Percentiles rank a stretch among this genome's conserved stretches.
phyloP scores from a whole-genome alignment of 148 eudicot genomes.

The Cornus kousa region DNA sequence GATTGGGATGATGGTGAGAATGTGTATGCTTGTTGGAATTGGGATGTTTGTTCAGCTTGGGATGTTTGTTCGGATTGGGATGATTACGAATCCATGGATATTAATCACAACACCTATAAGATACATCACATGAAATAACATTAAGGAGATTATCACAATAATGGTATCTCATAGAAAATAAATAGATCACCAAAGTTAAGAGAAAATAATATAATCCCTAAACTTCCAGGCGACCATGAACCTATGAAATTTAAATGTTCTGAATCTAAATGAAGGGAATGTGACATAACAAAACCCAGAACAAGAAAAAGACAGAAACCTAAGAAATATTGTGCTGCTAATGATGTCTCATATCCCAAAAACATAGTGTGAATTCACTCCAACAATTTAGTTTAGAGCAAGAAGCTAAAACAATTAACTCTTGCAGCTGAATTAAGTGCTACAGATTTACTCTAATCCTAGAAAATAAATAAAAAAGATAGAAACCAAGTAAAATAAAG shows the following conservation, averaged over 20 bases:
- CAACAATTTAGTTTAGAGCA: neutral
- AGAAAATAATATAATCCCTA: too few species aligned
- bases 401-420: neutral
- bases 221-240: too few species aligned
- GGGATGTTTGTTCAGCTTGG: too few species aligned
- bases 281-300: neutral
- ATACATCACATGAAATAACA: too few species aligned
- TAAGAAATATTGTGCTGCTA: neutral
- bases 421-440: neutral
- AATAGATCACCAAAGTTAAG: too few species aligned
- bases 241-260: neutral
- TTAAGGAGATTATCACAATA: too few species aligned
- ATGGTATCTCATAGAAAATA: too few species aligned
- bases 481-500: neutral
- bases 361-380: neutral
- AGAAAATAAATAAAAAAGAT: neutral
- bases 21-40: too few species aligned
- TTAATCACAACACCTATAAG: too few species aligned
- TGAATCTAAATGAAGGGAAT: neutral
- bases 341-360: constrained; percentile 9
- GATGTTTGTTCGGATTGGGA: too few species aligned
- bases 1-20: too few species aligned
- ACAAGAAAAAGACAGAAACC: neutral
- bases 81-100: too few species aligned
- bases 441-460: neutral